phyloP scores from a whole-genome alignment of 2,329 filamentous ascomycete species.

The Rhexocercosporidium sp. region DNA sequence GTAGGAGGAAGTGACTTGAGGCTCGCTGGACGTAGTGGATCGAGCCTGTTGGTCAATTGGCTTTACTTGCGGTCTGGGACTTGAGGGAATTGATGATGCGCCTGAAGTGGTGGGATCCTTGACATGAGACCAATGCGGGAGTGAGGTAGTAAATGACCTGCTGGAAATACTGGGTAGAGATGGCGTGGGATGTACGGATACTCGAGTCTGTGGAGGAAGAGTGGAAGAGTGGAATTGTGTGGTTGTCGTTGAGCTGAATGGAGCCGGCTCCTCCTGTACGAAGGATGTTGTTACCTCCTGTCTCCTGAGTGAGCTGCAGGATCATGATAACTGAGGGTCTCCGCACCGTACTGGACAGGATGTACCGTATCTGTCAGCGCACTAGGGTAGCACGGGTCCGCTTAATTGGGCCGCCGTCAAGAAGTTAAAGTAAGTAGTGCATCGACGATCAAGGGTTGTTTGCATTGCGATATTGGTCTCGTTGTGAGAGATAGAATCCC shows the following conservation, averaged over 20 bases:
- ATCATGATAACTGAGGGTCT: not conserved
- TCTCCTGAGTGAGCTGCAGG: too few species aligned
- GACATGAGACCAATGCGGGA: not conserved
- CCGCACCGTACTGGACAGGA: not conserved
- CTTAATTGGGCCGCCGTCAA: not conserved
- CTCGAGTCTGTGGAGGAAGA: not conserved
- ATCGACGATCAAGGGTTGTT: too few species aligned
- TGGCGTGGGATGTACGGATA: constrained; percentile 10
- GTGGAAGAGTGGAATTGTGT: not conserved
- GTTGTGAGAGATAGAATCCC: not conserved
- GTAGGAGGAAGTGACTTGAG: not conserved
- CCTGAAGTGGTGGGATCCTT: not conserved
- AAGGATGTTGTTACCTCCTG: not conserved
- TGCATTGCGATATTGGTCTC: not conserved
- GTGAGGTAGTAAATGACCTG: not conserved
- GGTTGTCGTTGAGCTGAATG: constrained; percentile 1
- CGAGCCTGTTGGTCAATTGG: not conserved
- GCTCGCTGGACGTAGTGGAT: not conserved
- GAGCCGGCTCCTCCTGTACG: constrained; percentile 7
- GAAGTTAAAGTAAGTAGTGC: not conserved
- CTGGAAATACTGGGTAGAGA: constrained; percentile 8
- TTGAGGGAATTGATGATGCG: not conserved
- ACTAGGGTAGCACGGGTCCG: not conserved
- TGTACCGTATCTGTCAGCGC: not conserved
- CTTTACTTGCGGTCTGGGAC: not conserved